Evolutionary conservation across 768 basidiomycete species (phyloP), one percentile per base, ranked within the genome.

Genomic region (Mycena vitilis): DNA sequence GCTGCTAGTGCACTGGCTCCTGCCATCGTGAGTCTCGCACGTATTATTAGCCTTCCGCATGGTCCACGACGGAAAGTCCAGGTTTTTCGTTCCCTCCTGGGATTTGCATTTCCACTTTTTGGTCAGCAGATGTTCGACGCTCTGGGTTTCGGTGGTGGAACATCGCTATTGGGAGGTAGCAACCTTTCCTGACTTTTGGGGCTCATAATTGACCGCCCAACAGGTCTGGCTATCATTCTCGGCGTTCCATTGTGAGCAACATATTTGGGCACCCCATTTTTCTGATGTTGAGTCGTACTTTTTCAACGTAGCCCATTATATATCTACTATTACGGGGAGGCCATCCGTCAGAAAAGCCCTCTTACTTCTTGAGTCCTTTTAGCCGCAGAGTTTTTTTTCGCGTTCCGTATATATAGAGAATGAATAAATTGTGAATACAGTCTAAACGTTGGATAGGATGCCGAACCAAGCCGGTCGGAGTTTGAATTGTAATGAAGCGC

Each of bases 1-100:
- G 89, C 90, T 40, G 91, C 91, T 15, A 89, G 87, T 67, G 90
- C 89, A 0, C 73, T 88, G 2, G 86, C 88, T 0, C 89, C 89
- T 2, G 87, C 88, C 34, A 81, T 87, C 7, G 89, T 88, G 66
- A 54, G 80, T 48, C 13, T 13, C 42, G 45, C 44, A 18, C 18
- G 6, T 6, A 45, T 45, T 15, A 30, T 40, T 34, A 34, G n/a
- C 30, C 9, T 61, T 42, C 23, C 36, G 16, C 10, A 40, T 40
- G 4, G 11, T 34, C 22, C 36, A 18, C 54, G 51, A 20, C n/a
- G 30, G 12, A 49, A 45, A 42, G 44, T 30, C 30, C 59, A 86
- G 86, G 82, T 88, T 45, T 84, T 90, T 75, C 87, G 90, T 3
- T 90, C 87, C 11, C 38, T 89, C 47, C 81, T 90, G 49, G 90